Conservation (phyloP, 192 early-diverging fungal genomes). For the Coemansia guatemalensis region DNA sequence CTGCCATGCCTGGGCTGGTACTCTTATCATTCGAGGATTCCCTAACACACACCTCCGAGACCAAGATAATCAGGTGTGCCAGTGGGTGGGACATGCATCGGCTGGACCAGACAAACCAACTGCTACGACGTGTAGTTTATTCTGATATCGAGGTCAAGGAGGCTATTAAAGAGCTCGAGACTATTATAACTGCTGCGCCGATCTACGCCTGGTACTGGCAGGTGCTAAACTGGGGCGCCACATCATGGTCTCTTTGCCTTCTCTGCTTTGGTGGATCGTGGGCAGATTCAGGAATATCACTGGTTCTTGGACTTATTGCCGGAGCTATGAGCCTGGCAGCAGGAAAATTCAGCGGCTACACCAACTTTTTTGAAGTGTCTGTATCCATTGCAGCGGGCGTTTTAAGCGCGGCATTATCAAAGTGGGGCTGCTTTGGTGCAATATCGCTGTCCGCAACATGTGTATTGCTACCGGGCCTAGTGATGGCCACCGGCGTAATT, state of each 20-base stretch:
- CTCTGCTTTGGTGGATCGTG: conserved; percentile 71
- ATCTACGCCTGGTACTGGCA: conserved; percentile 61
- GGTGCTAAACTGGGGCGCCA: conserved; percentile 58
- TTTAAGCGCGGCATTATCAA: conserved; percentile 55
- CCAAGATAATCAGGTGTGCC: conserved; percentile 63
- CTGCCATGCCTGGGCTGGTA: conserved; percentile 68
- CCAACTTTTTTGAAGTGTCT: conserved; percentile 69
- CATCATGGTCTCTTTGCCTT: conserved; percentile 57
- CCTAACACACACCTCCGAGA: conserved; percentile 72
- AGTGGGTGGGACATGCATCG: conserved; percentile 68
- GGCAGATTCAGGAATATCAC: conserved; percentile 61
- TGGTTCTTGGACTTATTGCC: conserved; percentile 52
- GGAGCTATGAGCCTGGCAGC: conserved; percentile 61
- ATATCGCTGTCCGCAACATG: conserved; percentile 62
- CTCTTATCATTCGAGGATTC: conserved; percentile 68
- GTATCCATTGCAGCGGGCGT: conserved; percentile 59
- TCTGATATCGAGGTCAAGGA: conserved; percentile 55
- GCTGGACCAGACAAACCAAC: conserved; percentile 60
- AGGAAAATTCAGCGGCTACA: conserved; percentile 57
- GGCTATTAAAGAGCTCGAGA: conserved; percentile 58
- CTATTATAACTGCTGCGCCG: conserved; percentile 52
- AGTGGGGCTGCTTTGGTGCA: conserved; percentile 62
- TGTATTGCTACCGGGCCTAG: conserved; percentile 67
- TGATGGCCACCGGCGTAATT: conserved; percentile 79
- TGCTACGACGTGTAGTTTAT: conserved; percentile 63